phyloP scores from a whole-genome alignment of 2,329 filamentous ascomycete genomes.

The Monilinia vaccinii-corymbosi region DNA sequence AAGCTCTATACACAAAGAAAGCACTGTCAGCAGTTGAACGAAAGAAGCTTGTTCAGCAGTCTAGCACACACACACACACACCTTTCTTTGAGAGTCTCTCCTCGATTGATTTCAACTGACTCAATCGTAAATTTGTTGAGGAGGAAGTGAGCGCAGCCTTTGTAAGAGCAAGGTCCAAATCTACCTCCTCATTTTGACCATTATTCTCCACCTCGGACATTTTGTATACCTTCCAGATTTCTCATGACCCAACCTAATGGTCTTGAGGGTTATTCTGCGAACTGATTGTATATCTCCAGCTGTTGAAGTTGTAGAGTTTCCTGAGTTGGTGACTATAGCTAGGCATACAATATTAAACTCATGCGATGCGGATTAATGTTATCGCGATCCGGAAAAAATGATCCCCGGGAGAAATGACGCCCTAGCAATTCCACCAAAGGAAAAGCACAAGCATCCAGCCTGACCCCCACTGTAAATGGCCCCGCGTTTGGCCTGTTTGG shows the following conservation, averaged over 20 bases:
- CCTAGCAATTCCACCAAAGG: not conserved
- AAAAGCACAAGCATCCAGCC: not conserved
- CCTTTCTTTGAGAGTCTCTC: constrained; percentile 47
- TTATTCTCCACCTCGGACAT: constrained; percentile 43
- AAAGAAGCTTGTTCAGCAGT: constrained; percentile 18
- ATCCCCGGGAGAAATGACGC: constrained; percentile 3
- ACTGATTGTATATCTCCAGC: not conserved
- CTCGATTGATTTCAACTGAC: constrained; percentile 45
- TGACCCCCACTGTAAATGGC: constrained; percentile 8
- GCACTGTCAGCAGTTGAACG: not conserved
- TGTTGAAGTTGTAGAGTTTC: not conserved
- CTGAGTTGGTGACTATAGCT: not conserved
- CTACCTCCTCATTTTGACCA: constrained; percentile 34
- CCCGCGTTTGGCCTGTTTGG: constrained; percentile 10
- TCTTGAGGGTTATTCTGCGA: not conserved
- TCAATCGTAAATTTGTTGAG: constrained; percentile 48
- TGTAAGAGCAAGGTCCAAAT: constrained; percentile 44
- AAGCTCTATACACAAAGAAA: constrained; percentile 25
- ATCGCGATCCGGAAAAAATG: constrained; percentile 3
- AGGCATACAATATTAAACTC: not conserved
- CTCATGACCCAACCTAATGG: constrained; percentile 25
- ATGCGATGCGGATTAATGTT: constrained; percentile 10
- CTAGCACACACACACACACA: constrained; percentile 24
- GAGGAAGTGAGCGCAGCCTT: constrained; percentile 49
- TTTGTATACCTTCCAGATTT: constrained; percentile 28